phyloP scores from a whole-genome alignment of 1,139 yeast genomes.

The Sugiyamaella sp. region DNA sequence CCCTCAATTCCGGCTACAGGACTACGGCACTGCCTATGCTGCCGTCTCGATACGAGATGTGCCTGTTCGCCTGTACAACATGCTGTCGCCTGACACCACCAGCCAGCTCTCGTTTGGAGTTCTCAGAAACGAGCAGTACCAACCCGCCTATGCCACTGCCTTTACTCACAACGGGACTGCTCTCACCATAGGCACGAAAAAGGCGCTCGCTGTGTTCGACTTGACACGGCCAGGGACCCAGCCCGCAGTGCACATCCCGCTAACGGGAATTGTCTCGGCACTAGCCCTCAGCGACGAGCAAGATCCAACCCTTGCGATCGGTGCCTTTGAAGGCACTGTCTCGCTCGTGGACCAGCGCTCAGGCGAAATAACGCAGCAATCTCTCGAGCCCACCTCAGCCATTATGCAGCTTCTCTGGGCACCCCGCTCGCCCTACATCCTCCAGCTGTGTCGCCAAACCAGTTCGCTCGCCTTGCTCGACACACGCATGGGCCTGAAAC shows the following conservation, averaged over 20 bases:
- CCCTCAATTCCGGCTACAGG: slow-evolving; percentile 34
- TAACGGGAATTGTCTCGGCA: slow-evolving; percentile 21
- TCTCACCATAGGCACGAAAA: slow-evolving; percentile 31
- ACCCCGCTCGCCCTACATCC: slow-evolving; percentile 36
- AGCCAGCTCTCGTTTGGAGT: slow-evolving; percentile 34
- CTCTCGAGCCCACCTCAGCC: slow-evolving; percentile 28
- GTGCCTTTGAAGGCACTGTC: slow-evolving; percentile 30
- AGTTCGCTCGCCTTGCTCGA: slow-evolving; percentile 37
- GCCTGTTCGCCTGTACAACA: slow-evolving; percentile 38
- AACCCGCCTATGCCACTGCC: slow-evolving; percentile 29
- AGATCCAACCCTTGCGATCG: slow-evolving; percentile 21
- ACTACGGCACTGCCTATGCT: slow-evolving; percentile 28
- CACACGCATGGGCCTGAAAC: slow-evolving; percentile 36
- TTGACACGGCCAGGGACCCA: slow-evolving; percentile 29
- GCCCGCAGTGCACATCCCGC: slow-evolving; percentile 18
- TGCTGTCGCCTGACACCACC: slow-evolving; percentile 33
- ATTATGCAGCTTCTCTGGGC: slow-evolving; percentile 40
- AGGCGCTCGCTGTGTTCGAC: slow-evolving; percentile 35
- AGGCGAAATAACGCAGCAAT: background rate
- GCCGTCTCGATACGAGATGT: slow-evolving; percentile 34
- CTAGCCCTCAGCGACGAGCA: slow-evolving; percentile 10
- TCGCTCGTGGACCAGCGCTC: slow-evolving; percentile 23
- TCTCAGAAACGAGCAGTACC: slow-evolving; percentile 26
- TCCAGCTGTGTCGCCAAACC: slow-evolving; percentile 35
- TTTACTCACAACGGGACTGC: slow-evolving; percentile 24